phyloP scores from a whole-genome alignment of 768 basidiomycete species.

The Suillus placidus region DNA sequence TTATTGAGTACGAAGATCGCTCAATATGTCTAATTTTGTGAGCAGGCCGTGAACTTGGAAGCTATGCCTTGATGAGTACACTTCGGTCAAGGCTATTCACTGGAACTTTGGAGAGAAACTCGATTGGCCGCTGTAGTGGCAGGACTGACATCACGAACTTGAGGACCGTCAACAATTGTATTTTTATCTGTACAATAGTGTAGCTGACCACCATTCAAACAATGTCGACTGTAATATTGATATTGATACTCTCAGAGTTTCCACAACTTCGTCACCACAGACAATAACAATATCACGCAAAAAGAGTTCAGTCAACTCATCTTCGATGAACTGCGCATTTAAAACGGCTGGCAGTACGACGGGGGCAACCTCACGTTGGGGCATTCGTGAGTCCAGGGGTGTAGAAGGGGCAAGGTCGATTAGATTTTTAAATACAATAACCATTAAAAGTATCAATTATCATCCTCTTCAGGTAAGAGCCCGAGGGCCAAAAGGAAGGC shows the following conservation, averaged over 20 bases:
- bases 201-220: background rate
- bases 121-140: constrained; percentile 69
- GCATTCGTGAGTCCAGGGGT: too few relatives aligned
- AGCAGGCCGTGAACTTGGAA: constrained; percentile 84
- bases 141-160: background rate
- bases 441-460: background rate
- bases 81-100: constrained; percentile 79
- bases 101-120: constrained; percentile 87
- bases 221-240: background rate
- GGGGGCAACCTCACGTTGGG: background rate
- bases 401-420: background rate
- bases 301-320: background rate
- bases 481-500: background rate
- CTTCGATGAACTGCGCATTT: background rate
- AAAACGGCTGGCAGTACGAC: background rate
- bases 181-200: background rate
- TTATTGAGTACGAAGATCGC: constrained; percentile 3
- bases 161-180: background rate
- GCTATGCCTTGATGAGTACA: constrained; percentile 86
- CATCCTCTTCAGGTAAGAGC: background rate
- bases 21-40: constrained; percentile 12
- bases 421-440: background rate
- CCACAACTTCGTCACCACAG: background rate
- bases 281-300: background rate
- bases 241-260: background rate